Base-by-base conservation (phyloP, 148 eudicot species). In the Fallopia convolvulus region DNA sequence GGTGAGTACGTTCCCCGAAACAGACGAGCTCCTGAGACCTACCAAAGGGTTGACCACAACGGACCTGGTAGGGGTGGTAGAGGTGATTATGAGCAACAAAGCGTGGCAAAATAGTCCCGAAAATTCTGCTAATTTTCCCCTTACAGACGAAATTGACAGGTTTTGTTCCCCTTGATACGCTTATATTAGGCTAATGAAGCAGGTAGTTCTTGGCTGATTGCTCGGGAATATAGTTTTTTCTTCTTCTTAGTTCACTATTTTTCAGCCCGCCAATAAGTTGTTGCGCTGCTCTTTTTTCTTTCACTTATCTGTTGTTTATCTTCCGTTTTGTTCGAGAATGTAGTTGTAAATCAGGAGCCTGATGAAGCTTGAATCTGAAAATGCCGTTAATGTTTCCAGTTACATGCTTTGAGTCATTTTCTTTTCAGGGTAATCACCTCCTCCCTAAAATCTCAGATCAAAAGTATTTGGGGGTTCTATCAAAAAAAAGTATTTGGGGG, bases 31-130 rank as follows among this genome's bases (percentile, higher is more conserved):
- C 77, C 81, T 8, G 90, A 85, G 85, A 83, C 81, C 30, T 90
- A 88, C 79, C 92, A 81, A 72, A 85, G 87, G 52, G 85, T 86
- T 41, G 89, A 86, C 61, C 89, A 82, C 36, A 81, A 83, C 36
- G 84, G 84, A 74, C 26, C 74, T 58, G 88, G 76, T 49, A 79
- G 79, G 55, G 77, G 74, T 32, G 9, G 74, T n/a, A 50, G 74
- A 2, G 74, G 49, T 40, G 21, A 32, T 41, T 15, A 41, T 42
- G 23, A 44, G 32, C 75, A 73, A 17, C 82, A 78, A 78, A 77
- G 75, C 3, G 84, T 75, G 75, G 48, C 46, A 14, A 81, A 83
- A 72, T 75, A 78, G 56, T 32, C 75, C 75, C 5, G 10, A 33
- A 8, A 17, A 47, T 20, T 20, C 55, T 20, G 75, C 75, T 73